These are phyloP conservation scores for Paecilomyces dactylethromorphus DNA, from an alignment of 2,329 filamentous ascomycete species.

Conservation along the genomic window DNA sequence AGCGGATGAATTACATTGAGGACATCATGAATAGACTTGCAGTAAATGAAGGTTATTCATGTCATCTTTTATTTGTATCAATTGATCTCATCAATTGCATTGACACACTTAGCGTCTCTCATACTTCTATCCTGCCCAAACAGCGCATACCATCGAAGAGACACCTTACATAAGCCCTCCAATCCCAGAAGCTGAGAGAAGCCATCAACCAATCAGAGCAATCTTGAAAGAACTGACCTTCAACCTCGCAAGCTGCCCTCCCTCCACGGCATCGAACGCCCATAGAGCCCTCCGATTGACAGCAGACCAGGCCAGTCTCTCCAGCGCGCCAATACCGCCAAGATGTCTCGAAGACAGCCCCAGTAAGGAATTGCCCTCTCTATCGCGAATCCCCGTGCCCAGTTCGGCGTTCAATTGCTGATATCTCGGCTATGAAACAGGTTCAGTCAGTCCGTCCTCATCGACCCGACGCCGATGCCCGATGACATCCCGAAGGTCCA, in stretches of 20 bases:
- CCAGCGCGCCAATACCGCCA: constrained; percentile 11
- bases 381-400: constrained; percentile 17
- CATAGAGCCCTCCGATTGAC: neutral
- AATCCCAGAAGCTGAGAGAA: neutral
- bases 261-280: constrained; percentile 4
- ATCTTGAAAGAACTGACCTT: constrained; percentile 26
- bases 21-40: neutral
- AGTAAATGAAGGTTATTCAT: neutral
- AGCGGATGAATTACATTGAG: neutral
- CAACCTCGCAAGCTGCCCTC: constrained; percentile 19
- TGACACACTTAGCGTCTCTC: neutral
- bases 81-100: neutral
- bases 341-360: constrained; percentile 26
- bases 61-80: neutral
- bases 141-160: neutral
- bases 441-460: constrained; percentile 88
- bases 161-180: neutral
- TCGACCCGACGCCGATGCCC: constrained; percentile 94
- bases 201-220: constrained; percentile 27
- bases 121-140: neutral
- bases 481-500: constrained; percentile 85
- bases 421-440: constrained; percentile 43
- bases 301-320: neutral
- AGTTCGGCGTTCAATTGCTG: constrained; percentile 2
- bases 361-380: constrained; percentile 16